Evolutionary conservation across 2,329 filamentous ascomycete species (phyloP).

Genomic region (Aspergillus nomiae): DNA sequence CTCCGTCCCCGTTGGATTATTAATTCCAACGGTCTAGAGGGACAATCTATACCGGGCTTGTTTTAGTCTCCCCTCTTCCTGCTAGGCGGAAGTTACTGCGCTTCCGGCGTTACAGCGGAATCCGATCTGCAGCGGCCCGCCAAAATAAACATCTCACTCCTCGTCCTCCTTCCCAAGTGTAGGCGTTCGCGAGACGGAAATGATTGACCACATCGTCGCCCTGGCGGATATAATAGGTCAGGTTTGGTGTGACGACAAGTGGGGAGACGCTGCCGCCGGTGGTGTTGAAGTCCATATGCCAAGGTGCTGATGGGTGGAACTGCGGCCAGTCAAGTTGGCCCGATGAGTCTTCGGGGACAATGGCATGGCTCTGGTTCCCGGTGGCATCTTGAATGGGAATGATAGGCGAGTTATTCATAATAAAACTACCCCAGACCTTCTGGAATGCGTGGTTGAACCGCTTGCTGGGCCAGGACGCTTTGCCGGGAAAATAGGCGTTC

Average conservation of each 20-base stretch:
- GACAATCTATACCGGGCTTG: background rate
- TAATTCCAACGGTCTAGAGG: background rate
- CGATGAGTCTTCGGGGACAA: background rate
- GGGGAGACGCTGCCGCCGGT: constrained; percentile 41
- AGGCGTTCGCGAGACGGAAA: constrained; percentile 47
- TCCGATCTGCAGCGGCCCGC: constrained; percentile 26
- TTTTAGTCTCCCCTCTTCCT: background rate
- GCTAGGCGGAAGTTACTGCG: background rate
- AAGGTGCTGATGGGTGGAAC: constrained; percentile 34
- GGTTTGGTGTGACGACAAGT: constrained; percentile 20
- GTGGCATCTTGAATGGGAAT: background rate
- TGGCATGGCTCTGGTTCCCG: background rate
- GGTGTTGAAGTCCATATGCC: constrained; percentile 51
- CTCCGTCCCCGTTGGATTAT: background rate
- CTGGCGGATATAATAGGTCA: constrained; percentile 29
- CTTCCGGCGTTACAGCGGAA: constrained; percentile 1
- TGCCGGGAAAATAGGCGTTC: background rate
- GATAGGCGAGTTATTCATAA: background rate
- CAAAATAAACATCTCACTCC: constrained; percentile 45
- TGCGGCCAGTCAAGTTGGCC: constrained; percentile 22
- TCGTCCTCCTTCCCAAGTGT: constrained; percentile 52
- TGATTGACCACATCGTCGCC: constrained; percentile 39
- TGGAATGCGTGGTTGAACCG: background rate
- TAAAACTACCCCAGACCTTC: background rate
- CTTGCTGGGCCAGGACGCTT: background rate